Conservation (phyloP, 805 yeast species). For the Metschnikowia vanudenii region DNA sequence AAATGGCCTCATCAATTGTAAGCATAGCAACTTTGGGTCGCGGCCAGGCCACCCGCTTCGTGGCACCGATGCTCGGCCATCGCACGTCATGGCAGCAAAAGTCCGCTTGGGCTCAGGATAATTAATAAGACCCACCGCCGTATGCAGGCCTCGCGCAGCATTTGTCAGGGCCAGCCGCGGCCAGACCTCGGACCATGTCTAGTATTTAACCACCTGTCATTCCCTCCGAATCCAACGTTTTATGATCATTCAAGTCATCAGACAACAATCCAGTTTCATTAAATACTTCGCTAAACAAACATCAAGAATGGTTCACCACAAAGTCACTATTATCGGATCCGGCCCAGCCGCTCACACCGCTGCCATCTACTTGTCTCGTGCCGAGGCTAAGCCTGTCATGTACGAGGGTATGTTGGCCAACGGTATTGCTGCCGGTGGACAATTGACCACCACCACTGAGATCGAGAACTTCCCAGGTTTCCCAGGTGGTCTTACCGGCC, state of each 20-base stretch:
- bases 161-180: constrained; percentile 14
- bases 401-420: constrained; percentile 97
- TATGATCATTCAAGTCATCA: neutral
- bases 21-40: neutral
- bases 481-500: constrained; percentile 88
- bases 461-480: constrained; percentile 99
- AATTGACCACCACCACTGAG: constrained; percentile 97
- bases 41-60: neutral
- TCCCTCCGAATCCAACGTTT: neutral
- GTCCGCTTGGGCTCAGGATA: neutral
- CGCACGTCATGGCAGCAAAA: neutral
- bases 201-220: constrained; percentile 5
- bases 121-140: constrained; percentile 1
- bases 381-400: constrained; percentile 88
- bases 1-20: constrained; percentile 2
- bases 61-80: constrained; percentile 6
- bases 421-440: constrained; percentile 99
- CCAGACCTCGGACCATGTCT: constrained; percentile 8
- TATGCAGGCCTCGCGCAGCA: constrained; percentile 7
- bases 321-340: constrained; percentile 87
- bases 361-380: constrained; percentile 94
- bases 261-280: neutral
- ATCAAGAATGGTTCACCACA: constrained; percentile 72
- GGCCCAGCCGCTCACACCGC: constrained; percentile 99
- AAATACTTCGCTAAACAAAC: constrained; percentile 1